A percentile compares a stretch with the other conserved stretches of the same genome.
Evolutionary conservation across 2,329 filamentous ascomycete species (phyloP).

Genomic region (Chaetomium sp.): DNA sequence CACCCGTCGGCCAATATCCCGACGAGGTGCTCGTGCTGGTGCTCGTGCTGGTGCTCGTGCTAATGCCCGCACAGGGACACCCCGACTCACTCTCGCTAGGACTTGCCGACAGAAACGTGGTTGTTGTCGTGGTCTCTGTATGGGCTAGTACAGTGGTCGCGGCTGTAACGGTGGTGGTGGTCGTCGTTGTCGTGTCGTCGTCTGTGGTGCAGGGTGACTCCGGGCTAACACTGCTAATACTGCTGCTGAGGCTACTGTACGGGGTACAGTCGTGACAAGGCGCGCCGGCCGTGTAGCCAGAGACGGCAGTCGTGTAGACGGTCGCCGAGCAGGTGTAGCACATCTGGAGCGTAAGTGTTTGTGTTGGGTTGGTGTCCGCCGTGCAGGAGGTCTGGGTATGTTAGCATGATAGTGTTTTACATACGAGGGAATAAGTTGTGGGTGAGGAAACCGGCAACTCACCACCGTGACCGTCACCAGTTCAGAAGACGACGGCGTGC

Average conservation of each 20-base stretch:
- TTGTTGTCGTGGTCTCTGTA: background rate
- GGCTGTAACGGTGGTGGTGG: background rate
- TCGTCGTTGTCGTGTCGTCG: background rate
- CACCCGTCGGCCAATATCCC: background rate
- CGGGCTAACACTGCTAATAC: background rate
- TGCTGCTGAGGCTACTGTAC: background rate
- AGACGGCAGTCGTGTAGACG: slow-evolving; percentile 23
- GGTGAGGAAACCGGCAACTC: background rate
- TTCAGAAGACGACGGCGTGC: slow-evolving; percentile 18
- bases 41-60: background rate
- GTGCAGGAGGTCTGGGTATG: no score
- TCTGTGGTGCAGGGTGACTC: background rate
- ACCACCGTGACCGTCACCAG: slow-evolving; percentile 26
- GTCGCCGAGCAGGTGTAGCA: slow-evolving; percentile 24
- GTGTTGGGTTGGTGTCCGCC: background rate
- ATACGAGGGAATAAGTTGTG: no score
- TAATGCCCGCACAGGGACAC: background rate
- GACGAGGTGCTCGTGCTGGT: background rate
- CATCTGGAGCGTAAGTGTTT: slow-evolving; percentile 23
- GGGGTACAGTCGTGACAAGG: slow-evolving; percentile 23
- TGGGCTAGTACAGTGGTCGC: background rate
- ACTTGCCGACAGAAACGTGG: background rate
- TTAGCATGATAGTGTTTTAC: no score
- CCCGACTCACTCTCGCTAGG: background rate
- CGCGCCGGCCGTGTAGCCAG: slow-evolving; percentile 22